Conservation (phyloP, 345 rosid genomes). For the Barbarea vulgaris region DNA sequence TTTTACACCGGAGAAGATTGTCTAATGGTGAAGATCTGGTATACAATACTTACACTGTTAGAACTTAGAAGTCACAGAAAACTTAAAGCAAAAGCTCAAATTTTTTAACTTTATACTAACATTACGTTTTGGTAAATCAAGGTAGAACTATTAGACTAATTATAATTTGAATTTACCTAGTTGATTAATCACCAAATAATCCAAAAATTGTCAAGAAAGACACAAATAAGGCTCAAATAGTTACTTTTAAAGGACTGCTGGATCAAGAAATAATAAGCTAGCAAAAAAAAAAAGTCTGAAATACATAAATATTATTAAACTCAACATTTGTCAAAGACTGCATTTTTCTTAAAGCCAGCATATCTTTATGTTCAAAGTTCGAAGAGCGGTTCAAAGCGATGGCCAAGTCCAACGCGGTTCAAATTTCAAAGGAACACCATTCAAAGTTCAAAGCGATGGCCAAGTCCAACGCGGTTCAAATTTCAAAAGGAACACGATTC, state of each 20-base stretch:
- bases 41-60: not conserved
- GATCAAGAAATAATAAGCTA: not conserved
- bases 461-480: no score
- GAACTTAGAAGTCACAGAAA: not conserved
- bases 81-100: not conserved
- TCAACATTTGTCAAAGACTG: not conserved
- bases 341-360: no score
- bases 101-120: not conserved
- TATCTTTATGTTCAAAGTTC: no score
- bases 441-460: no score
- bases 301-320: not conserved
- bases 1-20: slow-evolving; percentile 20
- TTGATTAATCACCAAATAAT: not conserved
- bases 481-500: no score
- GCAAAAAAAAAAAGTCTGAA: not conserved
- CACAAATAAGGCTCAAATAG: not conserved
- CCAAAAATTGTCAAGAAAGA: not conserved
- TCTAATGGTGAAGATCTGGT: slow-evolving; percentile 24
- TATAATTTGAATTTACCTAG: not conserved
- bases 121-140: not conserved
- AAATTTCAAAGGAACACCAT: no score
- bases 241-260: not conserved
- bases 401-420: no score
- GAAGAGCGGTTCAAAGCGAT: no score
- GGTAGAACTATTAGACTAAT: not conserved